phyloP scores from a whole-genome alignment of 1,139 yeast species.

The Blastobotrys buckinghamii region DNA sequence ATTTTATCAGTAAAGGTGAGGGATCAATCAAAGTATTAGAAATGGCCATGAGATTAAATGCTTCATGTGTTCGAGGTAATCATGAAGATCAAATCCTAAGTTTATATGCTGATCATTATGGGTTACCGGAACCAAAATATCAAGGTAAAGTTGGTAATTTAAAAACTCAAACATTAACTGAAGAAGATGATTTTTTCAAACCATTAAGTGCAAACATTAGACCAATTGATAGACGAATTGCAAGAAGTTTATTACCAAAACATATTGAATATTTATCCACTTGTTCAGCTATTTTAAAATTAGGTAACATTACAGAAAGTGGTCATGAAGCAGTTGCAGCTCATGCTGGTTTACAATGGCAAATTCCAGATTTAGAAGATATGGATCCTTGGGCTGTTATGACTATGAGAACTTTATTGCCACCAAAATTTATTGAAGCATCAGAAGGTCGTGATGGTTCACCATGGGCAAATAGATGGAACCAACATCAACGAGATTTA shows the following conservation, averaged over 20 bases:
- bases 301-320: slow-evolving; percentile 55
- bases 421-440: slow-evolving; percentile 51
- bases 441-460: slow-evolving; percentile 45
- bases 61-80: slow-evolving; percentile 80
- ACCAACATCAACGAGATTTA: slow-evolving; percentile 41
- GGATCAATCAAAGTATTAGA: slow-evolving; percentile 66
- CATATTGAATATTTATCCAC: slow-evolving; percentile 54
- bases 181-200: not conserved
- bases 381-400: slow-evolving; percentile 58
- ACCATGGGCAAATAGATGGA: slow-evolving; percentile 64
- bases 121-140: slow-evolving; percentile 34
- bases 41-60: slow-evolving; percentile 46
- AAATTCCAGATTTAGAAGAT: slow-evolving; percentile 43
- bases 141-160: slow-evolving; percentile 14
- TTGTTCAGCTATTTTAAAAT: slow-evolving; percentile 57
- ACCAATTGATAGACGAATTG: slow-evolving; percentile 46
- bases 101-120: slow-evolving; percentile 55
- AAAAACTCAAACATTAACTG: slow-evolving; percentile 6
- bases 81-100: slow-evolving; percentile 69
- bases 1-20: slow-evolving; percentile 80
- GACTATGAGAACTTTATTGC: slow-evolving; percentile 55
- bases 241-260: slow-evolving; percentile 50
- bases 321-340: slow-evolving; percentile 55
- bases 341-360: slow-evolving; percentile 76
- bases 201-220: slow-evolving; percentile 1